Conservation (phyloP, 495 filamentous ascomycete species). For the Lasiosphaeria ovina region DNA sequence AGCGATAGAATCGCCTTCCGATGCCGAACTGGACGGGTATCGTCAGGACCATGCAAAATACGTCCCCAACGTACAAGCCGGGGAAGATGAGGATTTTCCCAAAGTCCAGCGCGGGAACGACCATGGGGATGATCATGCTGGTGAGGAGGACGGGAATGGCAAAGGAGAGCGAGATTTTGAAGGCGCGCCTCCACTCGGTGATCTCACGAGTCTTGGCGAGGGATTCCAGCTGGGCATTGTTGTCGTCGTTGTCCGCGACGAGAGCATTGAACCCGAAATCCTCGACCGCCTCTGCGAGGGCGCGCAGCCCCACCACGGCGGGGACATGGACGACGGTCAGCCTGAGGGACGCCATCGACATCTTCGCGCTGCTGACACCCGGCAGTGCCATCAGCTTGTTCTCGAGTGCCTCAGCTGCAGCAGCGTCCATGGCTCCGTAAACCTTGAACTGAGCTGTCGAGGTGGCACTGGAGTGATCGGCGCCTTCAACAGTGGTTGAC, state of each 20-base stretch:
- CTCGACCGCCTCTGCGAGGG: conserved; percentile 80
- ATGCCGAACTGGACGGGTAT: conserved; percentile 96
- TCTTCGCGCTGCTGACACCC: conserved; percentile 69
- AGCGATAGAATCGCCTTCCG: conserved; percentile 86
- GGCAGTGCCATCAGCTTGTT: conserved; percentile 59
- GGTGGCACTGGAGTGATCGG: conserved; percentile 46
- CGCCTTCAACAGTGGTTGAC: conserved; percentile 50
- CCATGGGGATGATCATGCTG: conserved; percentile 88
- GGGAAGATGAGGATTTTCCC: conserved; percentile 62
- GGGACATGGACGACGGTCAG: conserved; percentile 70
- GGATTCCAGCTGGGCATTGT: conserved; percentile 94
- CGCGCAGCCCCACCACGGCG: conserved; percentile 69
- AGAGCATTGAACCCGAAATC: conserved; percentile 80
- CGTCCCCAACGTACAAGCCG: conserved; percentile 83
- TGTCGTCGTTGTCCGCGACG: conserved; percentile 87
- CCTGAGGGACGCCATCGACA: conserved; percentile 66
- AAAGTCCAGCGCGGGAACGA: conserved; percentile 67
- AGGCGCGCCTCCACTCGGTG: conserved; percentile 82
- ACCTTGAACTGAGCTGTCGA: conserved; percentile 73
- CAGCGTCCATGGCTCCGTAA: conserved; percentile 71
- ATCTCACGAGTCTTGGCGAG: conserved; percentile 95
- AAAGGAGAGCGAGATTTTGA: conserved; percentile 70
- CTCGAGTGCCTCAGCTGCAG: conserved; percentile 70
- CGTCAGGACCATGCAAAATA: conserved; percentile 78
- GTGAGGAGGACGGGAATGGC: conserved; percentile 90